Conservation (phyloP, 2,329 filamentous ascomycete species). For the Sclerotinia borealis region DNA sequence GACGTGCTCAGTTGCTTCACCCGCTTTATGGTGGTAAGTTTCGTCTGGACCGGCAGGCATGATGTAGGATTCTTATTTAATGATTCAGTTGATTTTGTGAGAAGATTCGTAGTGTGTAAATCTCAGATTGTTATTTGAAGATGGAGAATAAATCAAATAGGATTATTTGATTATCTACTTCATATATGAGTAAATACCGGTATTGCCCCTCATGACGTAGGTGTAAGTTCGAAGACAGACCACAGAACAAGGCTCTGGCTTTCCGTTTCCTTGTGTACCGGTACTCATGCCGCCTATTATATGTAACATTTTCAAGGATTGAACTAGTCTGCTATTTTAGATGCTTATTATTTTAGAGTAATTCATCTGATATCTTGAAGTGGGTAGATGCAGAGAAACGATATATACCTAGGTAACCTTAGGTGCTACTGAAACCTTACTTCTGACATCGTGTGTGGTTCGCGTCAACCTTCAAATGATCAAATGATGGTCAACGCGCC, state of each 20-base stretch:
- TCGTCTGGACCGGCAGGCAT: conserved; percentile 37
- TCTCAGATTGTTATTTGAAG: background rate
- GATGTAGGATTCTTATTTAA: conserved; percentile 18
- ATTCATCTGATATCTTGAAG: background rate
- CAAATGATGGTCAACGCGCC: conserved; percentile 4
- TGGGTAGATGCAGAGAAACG: background rate
- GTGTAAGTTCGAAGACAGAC: background rate
- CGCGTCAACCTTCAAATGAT: background rate
- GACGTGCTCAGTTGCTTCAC: conserved; percentile 33
- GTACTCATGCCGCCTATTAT: too few species aligned
- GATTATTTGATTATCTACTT: background rate
- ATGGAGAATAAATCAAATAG: background rate
- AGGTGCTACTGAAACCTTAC: background rate
- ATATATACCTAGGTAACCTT: too few species aligned
- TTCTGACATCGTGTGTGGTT: conserved; percentile 7
- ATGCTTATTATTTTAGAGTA: background rate
- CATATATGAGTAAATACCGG: conserved; percentile 9
- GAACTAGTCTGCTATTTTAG: background rate
- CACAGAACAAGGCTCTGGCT: background rate
- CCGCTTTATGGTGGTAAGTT: conserved; percentile 32
- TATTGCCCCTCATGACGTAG: conserved; percentile 13
- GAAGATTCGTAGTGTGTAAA: background rate
- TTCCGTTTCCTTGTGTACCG: background rate
- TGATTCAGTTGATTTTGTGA: background rate
- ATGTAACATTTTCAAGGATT: background rate